phyloP scores from a whole-genome alignment of 306 rosid species.

The Malus domestica region DNA sequence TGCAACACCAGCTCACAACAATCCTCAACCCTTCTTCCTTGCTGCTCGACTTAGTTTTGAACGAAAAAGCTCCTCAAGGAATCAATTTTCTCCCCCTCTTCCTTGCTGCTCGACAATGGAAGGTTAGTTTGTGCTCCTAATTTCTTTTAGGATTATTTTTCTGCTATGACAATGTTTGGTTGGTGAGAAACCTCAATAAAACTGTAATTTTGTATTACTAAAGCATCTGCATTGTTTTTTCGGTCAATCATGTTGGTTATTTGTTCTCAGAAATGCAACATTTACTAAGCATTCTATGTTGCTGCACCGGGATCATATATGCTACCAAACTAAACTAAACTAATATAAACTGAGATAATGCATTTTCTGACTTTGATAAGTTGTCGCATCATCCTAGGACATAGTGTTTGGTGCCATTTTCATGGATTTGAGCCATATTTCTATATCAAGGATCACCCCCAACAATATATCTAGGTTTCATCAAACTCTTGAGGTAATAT shows the following conservation, averaged over 20 bases:
- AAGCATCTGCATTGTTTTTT: not conserved
- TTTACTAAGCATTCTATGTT: not conserved
- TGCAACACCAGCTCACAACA: no score
- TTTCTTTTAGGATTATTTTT: not conserved
- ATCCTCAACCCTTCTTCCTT: no score
- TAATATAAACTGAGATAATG: not conserved
- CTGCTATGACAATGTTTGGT: not conserved
- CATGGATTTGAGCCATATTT: constrained; percentile 96
- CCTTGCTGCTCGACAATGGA: constrained; percentile 37
- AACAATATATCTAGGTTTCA: constrained; percentile 74
- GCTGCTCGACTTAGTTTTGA: no score
- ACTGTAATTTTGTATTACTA: not conserved
- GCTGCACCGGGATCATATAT: not conserved
- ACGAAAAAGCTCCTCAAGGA: no score
- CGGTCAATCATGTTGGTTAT: not conserved
- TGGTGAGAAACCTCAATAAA: not conserved
- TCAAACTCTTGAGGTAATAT: constrained; percentile 70
- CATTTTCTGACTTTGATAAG: not conserved
- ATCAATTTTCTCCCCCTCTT: no score
- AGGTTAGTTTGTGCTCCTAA: constrained; percentile 37
- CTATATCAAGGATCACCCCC: constrained; percentile 72
- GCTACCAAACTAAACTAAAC: not conserved
- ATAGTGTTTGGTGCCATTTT: constrained; percentile 87
- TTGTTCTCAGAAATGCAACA: not conserved
- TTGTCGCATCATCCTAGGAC: constrained; percentile 45